These are phyloP conservation scores for Sophora flavescens DNA, from an alignment of 306 rosid species.

Conservation along the genomic window DNA sequence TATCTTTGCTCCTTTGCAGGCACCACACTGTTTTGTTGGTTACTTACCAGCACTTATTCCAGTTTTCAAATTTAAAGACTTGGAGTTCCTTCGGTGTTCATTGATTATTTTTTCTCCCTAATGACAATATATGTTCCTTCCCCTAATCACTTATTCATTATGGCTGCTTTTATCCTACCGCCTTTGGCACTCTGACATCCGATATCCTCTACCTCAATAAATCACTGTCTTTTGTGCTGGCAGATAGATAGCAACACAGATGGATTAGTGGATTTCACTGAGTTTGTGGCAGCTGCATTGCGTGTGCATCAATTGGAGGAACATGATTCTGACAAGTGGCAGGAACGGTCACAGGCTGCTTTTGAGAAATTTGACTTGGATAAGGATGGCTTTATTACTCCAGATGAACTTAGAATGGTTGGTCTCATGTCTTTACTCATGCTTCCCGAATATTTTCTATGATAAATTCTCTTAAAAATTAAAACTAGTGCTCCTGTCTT, in stretches of 20 bases:
- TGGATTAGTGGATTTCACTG: conserved; percentile 94
- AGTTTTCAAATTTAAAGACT: conserved; percentile 9
- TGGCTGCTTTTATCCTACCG: conserved; percentile 13
- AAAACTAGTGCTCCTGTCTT: conserved; percentile 1
- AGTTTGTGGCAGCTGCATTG: conserved; percentile 94
- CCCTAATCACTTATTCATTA: not conserved
- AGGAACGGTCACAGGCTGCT: conserved; percentile 83
- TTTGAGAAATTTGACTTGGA: conserved; percentile 95
- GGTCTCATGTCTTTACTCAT: conserved; percentile 46
- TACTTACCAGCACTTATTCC: conserved; percentile 17
- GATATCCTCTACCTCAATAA: conserved; percentile 7
- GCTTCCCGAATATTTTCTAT: conserved; percentile 19
- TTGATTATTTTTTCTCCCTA: not conserved
- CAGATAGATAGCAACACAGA: conserved; percentile 98
- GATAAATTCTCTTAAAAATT: conserved; percentile 26
- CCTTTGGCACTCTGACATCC: not conserved
- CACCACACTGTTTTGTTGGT: conserved; percentile 18
- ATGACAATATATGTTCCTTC: conserved; percentile 24
- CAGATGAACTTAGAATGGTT: conserved; percentile 97
- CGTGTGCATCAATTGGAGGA: conserved; percentile 98
- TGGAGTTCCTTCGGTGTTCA: conserved; percentile 20
- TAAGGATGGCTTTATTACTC: conserved; percentile 90
- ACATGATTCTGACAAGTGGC: conserved; percentile 95
- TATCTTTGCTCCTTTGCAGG: conserved; percentile 42
- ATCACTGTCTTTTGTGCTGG: conserved; percentile 39